Evolutionary conservation across 805 yeast genomes (phyloP).

Genomic region (Nakazawaea holstii): DNA sequence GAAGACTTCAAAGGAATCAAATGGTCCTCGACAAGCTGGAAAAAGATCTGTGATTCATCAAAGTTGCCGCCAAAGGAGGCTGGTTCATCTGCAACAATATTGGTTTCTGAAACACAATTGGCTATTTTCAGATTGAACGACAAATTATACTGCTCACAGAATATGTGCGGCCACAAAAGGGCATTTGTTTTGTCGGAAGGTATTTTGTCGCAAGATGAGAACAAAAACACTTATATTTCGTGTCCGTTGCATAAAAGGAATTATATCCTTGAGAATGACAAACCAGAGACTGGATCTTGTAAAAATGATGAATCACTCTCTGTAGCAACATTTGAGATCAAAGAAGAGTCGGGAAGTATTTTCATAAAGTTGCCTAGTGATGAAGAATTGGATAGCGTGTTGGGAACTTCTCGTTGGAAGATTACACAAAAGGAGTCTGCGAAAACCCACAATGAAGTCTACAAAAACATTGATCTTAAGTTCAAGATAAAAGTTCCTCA

Average conservation of each 20-base stretch:
- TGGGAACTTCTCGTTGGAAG: constrained; percentile 30
- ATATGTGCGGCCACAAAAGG: constrained; percentile 35
- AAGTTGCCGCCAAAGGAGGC: constrained; percentile 24
- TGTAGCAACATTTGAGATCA: constrained; percentile 28
- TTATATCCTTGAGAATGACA: constrained; percentile 20
- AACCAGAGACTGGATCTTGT: constrained; percentile 24
- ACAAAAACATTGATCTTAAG: constrained; percentile 16
- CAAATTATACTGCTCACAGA: constrained; percentile 30
- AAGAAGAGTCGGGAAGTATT: constrained; percentile 26
- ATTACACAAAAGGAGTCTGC: constrained; percentile 21
- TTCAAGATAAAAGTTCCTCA: constrained; percentile 21
- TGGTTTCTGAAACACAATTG: constrained; percentile 30
- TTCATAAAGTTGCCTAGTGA: constrained; percentile 26
- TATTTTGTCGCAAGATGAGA: constrained; percentile 25
- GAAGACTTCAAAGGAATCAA: constrained; percentile 23
- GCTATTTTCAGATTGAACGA: constrained; percentile 29
- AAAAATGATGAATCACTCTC: constrained; percentile 25
- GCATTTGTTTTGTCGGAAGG: constrained; percentile 33
- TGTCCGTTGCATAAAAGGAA: constrained; percentile 33
- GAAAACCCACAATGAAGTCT: constrained; percentile 12
- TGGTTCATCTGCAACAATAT: constrained; percentile 27
- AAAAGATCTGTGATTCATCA: constrained; percentile 19
- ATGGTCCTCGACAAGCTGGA: constrained; percentile 29
- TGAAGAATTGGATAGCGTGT: constrained; percentile 26
- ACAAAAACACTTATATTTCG: constrained; percentile 25